Conservation (phyloP, 805 yeast genomes). For the Yarrowia sp. region DNA sequence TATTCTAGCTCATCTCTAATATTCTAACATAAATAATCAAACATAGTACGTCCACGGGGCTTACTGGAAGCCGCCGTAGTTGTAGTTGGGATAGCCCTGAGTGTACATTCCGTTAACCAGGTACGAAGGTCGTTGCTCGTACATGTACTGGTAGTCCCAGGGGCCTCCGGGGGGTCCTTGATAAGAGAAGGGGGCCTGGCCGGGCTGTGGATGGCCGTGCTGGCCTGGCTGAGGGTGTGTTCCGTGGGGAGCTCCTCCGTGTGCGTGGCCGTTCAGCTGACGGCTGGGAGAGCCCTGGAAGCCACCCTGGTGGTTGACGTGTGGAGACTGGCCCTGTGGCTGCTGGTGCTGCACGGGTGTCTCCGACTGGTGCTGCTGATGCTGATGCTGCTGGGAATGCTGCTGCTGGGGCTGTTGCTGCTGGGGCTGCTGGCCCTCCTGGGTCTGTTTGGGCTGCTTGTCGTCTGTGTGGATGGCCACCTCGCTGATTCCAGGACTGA, state of each 20-base stretch:
- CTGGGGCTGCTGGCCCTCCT: not conserved
- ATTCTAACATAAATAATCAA: constrained; percentile 25
- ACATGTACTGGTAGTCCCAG: constrained; percentile 24
- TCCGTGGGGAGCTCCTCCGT: not conserved
- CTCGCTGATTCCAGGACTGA: constrained; percentile 24
- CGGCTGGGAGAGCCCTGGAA: constrained; percentile 16
- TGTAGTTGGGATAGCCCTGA: constrained; percentile 23
- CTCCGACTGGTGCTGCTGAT: not conserved
- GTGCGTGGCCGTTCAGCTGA: constrained; percentile 3
- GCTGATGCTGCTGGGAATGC: not conserved
- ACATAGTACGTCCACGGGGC: not conserved
- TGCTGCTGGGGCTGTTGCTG: not conserved
- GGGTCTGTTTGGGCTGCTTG: not conserved
- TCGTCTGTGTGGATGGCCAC: constrained; percentile 22
- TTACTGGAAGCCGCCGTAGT: constrained; percentile 23
- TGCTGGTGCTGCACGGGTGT: not conserved
- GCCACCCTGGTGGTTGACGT: not conserved
- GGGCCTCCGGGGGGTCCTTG: constrained; percentile 22
- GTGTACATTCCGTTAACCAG: constrained; percentile 22
- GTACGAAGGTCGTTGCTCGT: constrained; percentile 24
- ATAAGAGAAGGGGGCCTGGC: constrained; percentile 10
- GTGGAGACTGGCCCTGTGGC: not conserved
- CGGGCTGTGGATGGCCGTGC: not conserved
- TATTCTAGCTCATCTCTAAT: constrained; percentile 25
- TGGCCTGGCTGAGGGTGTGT: not conserved